Evolutionary conservation across 1,284 basidiomycete species (phyloP).

Genomic region (Cutaneotrichosporon dermatis): DNA sequence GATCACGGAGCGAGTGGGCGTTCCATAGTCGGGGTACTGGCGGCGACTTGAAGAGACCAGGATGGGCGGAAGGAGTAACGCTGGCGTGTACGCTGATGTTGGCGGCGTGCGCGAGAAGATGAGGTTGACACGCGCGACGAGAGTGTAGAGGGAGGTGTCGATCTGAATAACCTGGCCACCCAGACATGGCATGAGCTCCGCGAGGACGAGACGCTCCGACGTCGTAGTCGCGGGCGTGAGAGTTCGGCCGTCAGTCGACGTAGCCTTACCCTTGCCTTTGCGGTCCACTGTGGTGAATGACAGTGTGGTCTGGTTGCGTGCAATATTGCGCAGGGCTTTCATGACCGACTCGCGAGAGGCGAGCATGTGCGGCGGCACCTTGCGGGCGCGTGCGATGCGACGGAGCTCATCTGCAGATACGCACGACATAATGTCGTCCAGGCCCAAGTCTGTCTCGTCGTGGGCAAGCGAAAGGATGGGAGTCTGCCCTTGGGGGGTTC

Average conservation of each 20-base stretch:
- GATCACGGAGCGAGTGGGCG: slow-evolving; percentile 63
- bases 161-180: slow-evolving; percentile 40
- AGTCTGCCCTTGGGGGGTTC: not conserved
- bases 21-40: slow-evolving; percentile 65
- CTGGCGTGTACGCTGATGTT: slow-evolving; percentile 42
- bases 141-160: slow-evolving; percentile 37
- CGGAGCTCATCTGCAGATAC: slow-evolving; percentile 53
- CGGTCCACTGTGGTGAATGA: slow-evolving; percentile 40
- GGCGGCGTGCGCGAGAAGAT: slow-evolving; percentile 76
- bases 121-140: slow-evolving; percentile 79
- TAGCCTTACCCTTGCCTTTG: slow-evolving; percentile 53
- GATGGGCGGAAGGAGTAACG: slow-evolving; percentile 65
- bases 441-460: slow-evolving; percentile 27
- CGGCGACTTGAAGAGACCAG: slow-evolving; percentile 72
- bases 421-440: slow-evolving; percentile 48
- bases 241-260: slow-evolving; percentile 18
- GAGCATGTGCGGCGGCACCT: slow-evolving; percentile 38
- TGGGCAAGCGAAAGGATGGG: slow-evolving; percentile 34
- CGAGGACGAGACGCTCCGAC: slow-evolving; percentile 30
- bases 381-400: slow-evolving; percentile 59
- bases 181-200: slow-evolving; percentile 32
- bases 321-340: slow-evolving; percentile 53
- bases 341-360: slow-evolving; percentile 60
- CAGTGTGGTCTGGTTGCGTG: slow-evolving; percentile 52
- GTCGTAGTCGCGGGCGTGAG: slow-evolving; percentile 5